Evolutionary conservation across 2,329 filamentous ascomycete species (phyloP), one percentile per base, ranked within the genome.

Genomic region (Talaromyces sp.): DNA sequence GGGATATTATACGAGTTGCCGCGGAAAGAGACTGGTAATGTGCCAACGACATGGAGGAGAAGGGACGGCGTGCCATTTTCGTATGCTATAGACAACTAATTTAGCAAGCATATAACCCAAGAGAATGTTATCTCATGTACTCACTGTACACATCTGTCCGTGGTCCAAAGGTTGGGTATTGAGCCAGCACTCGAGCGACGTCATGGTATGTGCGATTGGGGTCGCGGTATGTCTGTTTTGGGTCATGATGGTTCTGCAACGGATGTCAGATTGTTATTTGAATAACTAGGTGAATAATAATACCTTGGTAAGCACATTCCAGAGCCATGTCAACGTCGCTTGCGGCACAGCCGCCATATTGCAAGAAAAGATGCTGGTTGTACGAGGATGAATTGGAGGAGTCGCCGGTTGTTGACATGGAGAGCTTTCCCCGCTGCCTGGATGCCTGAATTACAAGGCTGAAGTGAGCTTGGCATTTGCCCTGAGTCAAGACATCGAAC

Each of bases 131-230:
- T 28, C 15, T 11, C 13, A 67, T 63, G 36, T 46, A 73, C 84
- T 67, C 82, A 96, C 91, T 97, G 75, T 97, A 95, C 53, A 97
- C 92, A 73, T 97, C 92, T 61, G 94, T 99, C 65, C 89, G 85
- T 25, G 92, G 91, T 8, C 87, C 83, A 21, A 99, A 80, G 2
- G 89, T 88, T 7, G 91, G 85, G 69, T 91, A 91, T 65, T 88
- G 84, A 33, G 89, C 83, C 55, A 99, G 84, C 28, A 87, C 84
- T 69, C 91, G 88, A 62, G 89, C 92, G 65, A 95, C 87, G 75
- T 97, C 92, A 71, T 89, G 89, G 77, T 97, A 97, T 56, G 92
- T 91, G 61, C 91, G 88, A 70, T 93, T 95, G 60, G 95, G 88
- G 77, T 97, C 90, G 72, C 86, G 86, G 72, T 99, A 97, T 82